These are phyloP conservation scores for Cudoniella acicularis DNA, from an alignment of 495 filamentous ascomycete species.

Conservation along the genomic window DNA sequence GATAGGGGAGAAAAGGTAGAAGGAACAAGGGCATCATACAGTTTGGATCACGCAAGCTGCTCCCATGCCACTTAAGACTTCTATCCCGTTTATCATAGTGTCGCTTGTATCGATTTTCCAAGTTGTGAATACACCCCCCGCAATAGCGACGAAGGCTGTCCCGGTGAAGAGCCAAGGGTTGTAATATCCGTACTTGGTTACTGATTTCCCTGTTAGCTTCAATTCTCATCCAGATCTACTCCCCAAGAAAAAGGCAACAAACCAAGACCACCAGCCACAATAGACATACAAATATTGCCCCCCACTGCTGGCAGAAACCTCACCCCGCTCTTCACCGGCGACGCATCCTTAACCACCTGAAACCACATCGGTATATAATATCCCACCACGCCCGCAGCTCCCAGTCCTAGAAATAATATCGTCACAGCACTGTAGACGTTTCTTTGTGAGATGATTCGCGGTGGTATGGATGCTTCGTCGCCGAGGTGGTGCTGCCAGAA, in stretches of 20 bases:
- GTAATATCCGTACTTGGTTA: conserved; percentile 15
- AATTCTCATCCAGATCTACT: background rate
- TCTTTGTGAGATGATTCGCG: conserved; percentile 4
- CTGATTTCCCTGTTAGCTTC: conserved; percentile 1
- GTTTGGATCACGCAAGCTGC: conserved; percentile 16
- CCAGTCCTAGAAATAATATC: conserved; percentile 13
- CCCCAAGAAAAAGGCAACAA: background rate
- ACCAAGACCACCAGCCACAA: conserved; percentile 11
- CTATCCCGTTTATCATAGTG: conserved; percentile 14
- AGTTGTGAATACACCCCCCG: conserved; percentile 11
- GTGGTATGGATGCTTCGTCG: conserved; percentile 17
- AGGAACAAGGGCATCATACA: background rate
- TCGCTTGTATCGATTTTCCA: conserved; percentile 12
- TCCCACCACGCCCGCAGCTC: conserved; percentile 34
- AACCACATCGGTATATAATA: conserved; percentile 65
- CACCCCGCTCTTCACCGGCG: conserved; percentile 45
- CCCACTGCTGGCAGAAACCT: conserved; percentile 48
- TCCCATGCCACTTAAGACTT: conserved; percentile 15
- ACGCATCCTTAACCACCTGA: conserved; percentile 43
- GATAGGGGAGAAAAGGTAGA: background rate
- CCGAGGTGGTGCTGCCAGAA: conserved; percentile 44
- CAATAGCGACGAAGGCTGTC: conserved; percentile 25
- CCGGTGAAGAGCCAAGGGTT: conserved; percentile 31
- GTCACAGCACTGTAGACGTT: conserved; percentile 7
- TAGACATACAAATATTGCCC: conserved; percentile 16